Evolutionary conservation across 192 early-diverging fungal species (phyloP), one percentile per base, ranked within the genome.

Genomic region (Kickxella alabastrina): DNA sequence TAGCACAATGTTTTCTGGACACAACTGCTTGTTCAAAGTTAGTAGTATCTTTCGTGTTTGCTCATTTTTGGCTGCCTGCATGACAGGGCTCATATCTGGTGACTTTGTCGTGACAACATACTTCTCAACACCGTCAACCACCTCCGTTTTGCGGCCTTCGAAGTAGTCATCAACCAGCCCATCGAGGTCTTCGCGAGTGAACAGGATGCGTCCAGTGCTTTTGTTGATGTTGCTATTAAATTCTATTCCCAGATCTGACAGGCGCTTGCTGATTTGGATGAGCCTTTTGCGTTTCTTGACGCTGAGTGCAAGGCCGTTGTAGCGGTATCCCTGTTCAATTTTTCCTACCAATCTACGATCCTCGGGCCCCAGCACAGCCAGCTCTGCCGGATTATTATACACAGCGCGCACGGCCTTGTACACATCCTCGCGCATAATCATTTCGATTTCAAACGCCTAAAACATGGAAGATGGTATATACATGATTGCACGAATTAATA

Each of bases 121-220:
- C 49, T 79, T 79, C 15, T 55, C 57, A 6, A 68, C 52, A 17
- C 83, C 87, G 51, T 85, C 76, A 23, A 50, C 61, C 15, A 65
- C 62, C 40, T 63, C 49, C 22, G 67, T 81, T 28, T 62, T 47
- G 12, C 79, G 62, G n/a, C 73, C 77, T 12, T 62, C 79, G 22
- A 87, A 59, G 52, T 83, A 88, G 39, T 79, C 76, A 26, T 66
- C 74, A 4, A 82, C 81, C 67, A 92, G 58, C 5, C 85, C 87
- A 13, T 79, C 81, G 22, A 87, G 71, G 43, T 87, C 80, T 7
- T 77, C 50, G 7, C 44, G 43, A 27, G 68, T 59, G 27, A 77
- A 57, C 38, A 65, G 48, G 0, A 43, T 36, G 28, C 65, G 65
- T 21, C 54, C 80, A 14, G 59, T 75, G 8, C 79, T 87, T 52